These are phyloP conservation scores for Chloris gayana DNA, from an alignment of 176 grass and related monocot genomes.

Conservation along the genomic window DNA sequence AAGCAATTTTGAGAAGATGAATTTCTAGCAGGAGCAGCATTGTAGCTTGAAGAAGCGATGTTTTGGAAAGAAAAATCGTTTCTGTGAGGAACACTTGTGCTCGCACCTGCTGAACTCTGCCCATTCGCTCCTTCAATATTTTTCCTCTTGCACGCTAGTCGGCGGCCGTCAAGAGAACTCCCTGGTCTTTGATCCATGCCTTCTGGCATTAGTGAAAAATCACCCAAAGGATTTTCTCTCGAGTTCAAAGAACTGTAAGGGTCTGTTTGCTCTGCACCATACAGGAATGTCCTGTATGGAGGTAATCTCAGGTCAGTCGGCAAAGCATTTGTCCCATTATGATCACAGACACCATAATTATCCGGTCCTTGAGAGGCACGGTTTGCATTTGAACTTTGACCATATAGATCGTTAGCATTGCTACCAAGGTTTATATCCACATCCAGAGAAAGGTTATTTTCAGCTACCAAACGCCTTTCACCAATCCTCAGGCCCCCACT, in stretches of 20 bases:
- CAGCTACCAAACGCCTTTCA: conserved; percentile 44
- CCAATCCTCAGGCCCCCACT: conserved; percentile 51
- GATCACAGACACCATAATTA: conserved; percentile 26
- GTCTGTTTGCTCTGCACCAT: conserved; percentile 47
- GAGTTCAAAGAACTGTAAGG: conserved; percentile 47
- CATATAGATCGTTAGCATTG: conserved; percentile 25
- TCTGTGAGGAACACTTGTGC: conserved; percentile 52
- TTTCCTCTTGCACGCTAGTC: conserved; percentile 81
- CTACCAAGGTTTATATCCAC: conserved; percentile 47
- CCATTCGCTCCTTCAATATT: conserved; percentile 63
- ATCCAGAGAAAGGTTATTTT: conserved; percentile 46
- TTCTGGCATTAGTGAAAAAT: conserved; percentile 49
- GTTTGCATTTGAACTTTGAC: conserved; percentile 52
- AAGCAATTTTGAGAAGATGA: conserved; percentile 37
- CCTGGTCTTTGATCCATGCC: conserved; percentile 55
- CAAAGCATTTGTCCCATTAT: conserved; percentile 32
- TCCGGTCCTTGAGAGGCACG: conserved; percentile 29
- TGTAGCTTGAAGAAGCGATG: conserved; percentile 54
- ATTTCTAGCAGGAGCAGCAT: conserved; percentile 43
- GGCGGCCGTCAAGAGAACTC: conserved; percentile 60
- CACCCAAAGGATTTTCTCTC: conserved; percentile 44
- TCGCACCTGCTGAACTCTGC: conserved; percentile 53
- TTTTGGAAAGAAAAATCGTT: conserved; percentile 47
- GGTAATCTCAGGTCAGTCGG: conserved; percentile 45
- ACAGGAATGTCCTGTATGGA: conserved; percentile 50